Percentiles rank a stretch among this genome's conserved stretches.
phyloP scores from a whole-genome alignment of 2,329 filamentous ascomycete genomes.

The Pestalotiopsis fici region DNA sequence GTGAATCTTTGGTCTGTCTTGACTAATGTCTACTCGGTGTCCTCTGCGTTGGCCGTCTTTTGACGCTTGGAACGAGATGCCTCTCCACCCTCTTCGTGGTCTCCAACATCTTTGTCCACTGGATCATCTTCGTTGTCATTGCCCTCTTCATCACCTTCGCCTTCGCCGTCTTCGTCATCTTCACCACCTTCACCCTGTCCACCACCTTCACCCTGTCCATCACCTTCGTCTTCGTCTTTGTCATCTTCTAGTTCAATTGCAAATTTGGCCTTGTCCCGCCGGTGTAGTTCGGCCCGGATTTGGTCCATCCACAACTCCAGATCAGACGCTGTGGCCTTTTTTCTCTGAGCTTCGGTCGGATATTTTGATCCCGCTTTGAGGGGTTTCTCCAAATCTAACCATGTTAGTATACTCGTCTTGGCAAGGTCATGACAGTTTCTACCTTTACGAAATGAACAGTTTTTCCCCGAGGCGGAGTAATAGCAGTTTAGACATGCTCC shows the following conservation, averaged over 20 bases:
- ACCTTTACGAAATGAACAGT: background rate
- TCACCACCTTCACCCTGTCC: no score
- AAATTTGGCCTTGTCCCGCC: background rate
- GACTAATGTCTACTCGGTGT: background rate
- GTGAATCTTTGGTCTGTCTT: background rate
- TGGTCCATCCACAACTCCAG: background rate
- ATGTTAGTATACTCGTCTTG: background rate
- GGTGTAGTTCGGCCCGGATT: background rate
- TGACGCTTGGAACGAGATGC: no score
- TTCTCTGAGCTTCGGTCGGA: background rate
- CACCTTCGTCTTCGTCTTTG: background rate
- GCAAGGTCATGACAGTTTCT: background rate
- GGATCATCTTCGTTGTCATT: background rate
- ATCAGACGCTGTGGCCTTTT: background rate
- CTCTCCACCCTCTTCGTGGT: no score
- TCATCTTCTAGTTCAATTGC: background rate
- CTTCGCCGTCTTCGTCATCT: no score
- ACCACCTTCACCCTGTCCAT: background rate
- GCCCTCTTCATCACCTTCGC: no score
- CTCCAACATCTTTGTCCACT: no score
- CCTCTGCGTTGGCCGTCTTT: no score
- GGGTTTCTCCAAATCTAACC: background rate
- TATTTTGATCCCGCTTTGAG: background rate
- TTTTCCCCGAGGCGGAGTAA: background rate
- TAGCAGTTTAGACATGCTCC: background rate